A percentile compares a stretch with the other conserved stretches of the same genome.
These are phyloP conservation scores for Auxenochlorella protothecoides DNA, from an alignment of 139 green algal genomes.

Conservation along the genomic window DNA sequence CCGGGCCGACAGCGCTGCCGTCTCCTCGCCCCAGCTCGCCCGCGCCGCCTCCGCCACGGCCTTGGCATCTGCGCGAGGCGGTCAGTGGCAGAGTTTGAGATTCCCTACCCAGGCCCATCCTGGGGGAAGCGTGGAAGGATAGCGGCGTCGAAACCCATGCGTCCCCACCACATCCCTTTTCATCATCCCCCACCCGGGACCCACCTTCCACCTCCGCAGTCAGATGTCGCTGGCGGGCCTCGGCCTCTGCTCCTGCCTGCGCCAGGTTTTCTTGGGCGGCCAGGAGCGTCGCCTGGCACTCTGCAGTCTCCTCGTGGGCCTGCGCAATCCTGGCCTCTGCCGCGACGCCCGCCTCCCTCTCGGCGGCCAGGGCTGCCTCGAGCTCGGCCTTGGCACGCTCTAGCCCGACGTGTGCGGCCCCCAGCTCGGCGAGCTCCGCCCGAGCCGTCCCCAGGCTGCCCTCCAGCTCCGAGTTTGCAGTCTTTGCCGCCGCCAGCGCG, in stretches of 20 bases:
- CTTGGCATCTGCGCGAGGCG: constrained; percentile 1
- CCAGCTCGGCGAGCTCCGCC: background rate
- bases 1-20: constrained; percentile 7
- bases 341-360: background rate
- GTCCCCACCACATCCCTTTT: no score
- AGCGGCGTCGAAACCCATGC: background rate
- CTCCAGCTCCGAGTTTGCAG: constrained; percentile 7
- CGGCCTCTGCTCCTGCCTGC: background rate
- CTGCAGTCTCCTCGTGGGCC: no score
- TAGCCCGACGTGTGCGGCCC: background rate
- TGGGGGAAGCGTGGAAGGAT: background rate
- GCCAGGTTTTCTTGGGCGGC: background rate
- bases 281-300: no score
- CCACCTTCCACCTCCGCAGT: background rate
- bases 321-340: background rate
- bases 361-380: background rate
- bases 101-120: background rate
- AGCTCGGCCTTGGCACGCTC: background rate
- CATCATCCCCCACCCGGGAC: no score
- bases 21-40: constrained; percentile 2
- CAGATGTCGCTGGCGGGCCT: background rate
- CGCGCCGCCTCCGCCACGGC: background rate
- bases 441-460: background rate
- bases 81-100: background rate
- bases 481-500: constrained; percentile 6